Base-by-base conservation (phyloP, 805 yeast genomes). In the Metschnikowia cubensis region DNA sequence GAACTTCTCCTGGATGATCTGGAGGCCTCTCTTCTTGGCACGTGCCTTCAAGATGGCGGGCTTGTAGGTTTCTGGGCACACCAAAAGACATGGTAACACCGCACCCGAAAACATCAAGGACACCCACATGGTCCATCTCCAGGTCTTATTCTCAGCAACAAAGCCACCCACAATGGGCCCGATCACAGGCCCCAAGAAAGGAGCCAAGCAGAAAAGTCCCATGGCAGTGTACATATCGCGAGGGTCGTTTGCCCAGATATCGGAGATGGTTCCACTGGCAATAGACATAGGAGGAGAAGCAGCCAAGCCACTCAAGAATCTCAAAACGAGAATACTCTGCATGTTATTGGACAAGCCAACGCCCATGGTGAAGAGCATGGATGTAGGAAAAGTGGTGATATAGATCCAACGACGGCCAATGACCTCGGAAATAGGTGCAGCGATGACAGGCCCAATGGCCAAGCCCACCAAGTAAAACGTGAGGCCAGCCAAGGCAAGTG, bases 281-380 rank as follows among this genome's bases (percentile, higher is more conserved):
- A 87, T 81, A 8, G 96, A 84, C 69, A 89, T 74, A 1, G 91
- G 89, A 2, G 94, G 95, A 1, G 91, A 83, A 1, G 94, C 89
- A 44, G 84, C 76, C 29, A 84, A 74, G 0, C 96, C 96, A 18
- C 85, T 73, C 59, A 89, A 80, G 61, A 87, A 86, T 58, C 96
- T 70, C 41, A 87, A 71, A 4, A 89, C 83, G 43, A 89, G 68
- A 29, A 87, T 73, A 10, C 79, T 72, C 17, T 40, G 20, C 31
- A 50, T 43, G 41, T 55, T 57, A 2, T 49, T 49, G 11, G 57
- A 17, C 49, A 55, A 56, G 11, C 59, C 59, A n/a, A 57, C 61
- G 10, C 59, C 61, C 59, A 58, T 56, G 32, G 59, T 53, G 52
- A 58, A 54, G 35, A 58, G 58, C 49, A 54, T 56, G 14, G 57